Evolutionary conservation across 106 monocot genomes (phyloP).

Genomic region (Acanthochlamys bracteata): DNA sequence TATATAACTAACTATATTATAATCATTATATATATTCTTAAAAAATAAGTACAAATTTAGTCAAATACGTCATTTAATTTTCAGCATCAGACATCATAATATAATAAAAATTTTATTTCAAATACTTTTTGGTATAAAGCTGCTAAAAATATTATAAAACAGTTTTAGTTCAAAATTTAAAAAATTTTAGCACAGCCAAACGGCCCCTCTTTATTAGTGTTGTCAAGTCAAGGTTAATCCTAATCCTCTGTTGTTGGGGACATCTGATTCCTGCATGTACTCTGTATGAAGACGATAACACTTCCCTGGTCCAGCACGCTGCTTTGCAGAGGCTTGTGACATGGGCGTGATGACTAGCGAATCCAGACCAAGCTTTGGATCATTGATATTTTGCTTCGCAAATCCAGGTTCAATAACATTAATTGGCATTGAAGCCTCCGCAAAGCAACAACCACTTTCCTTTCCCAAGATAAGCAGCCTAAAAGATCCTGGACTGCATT

Average conservation of each 20-base stretch:
- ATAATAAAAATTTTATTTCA: too few relatives aligned
- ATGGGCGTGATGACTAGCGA: slow-evolving; percentile 90
- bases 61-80: too few relatives aligned
- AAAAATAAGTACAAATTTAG: too few relatives aligned
- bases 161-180: too few relatives aligned
- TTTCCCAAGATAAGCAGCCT: slow-evolving; percentile 80
- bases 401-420: slow-evolving; percentile 98
- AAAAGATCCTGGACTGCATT: slow-evolving; percentile 95
- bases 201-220: slow-evolving; percentile 85
- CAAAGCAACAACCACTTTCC: slow-evolving; percentile 96
- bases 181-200: too few relatives aligned
- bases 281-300: slow-evolving; percentile 95
- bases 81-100: too few relatives aligned
- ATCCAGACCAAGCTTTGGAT: slow-evolving; percentile 89
- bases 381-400: slow-evolving; percentile 93
- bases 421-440: slow-evolving; percentile 89
- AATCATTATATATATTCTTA: too few relatives aligned
- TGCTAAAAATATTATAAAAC: too few relatives aligned
- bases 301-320: slow-evolving; percentile 91
- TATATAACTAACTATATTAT: too few relatives aligned
- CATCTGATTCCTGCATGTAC: slow-evolving; percentile 97
- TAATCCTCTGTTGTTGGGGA: slow-evolving; percentile 91
- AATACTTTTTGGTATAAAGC: too few relatives aligned
- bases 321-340: slow-evolving; percentile 97
- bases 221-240: slow-evolving; percentile 80